A percentile compares a stretch with the other conserved stretches of the same genome.
Evolutionary conservation across 2,329 filamentous ascomycete species (phyloP).

Genomic region (Botrytis pseudocinerea): DNA sequence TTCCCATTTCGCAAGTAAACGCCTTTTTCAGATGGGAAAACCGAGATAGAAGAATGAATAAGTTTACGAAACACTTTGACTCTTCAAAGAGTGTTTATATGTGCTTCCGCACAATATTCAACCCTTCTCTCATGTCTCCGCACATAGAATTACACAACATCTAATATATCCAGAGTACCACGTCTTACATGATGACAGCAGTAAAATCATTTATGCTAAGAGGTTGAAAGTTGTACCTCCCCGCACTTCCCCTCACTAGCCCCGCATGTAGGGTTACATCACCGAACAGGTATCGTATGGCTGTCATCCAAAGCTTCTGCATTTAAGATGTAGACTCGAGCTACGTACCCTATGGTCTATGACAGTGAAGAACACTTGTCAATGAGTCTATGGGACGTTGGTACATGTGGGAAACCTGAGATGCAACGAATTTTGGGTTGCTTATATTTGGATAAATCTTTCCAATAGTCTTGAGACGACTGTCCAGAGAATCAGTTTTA

Average conservation of each 20-base stretch:
- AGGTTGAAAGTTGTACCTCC: not conserved
- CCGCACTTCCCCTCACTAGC: not conserved
- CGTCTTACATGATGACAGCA: not conserved
- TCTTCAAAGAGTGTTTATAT: not conserved
- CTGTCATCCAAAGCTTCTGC: too few species aligned
- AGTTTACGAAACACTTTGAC: rapidly evolving
- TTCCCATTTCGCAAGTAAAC: not conserved
- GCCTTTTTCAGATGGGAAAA: not conserved
- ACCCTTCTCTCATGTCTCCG: not conserved
- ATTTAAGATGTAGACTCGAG: not conserved
- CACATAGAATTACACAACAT: not conserved
- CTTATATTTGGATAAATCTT: not conserved
- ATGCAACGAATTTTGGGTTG: not conserved
- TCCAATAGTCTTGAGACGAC: not conserved
- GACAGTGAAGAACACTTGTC: not conserved
- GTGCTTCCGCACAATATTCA: not conserved
- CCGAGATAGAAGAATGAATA: not conserved
- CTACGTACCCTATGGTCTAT: rapidly evolving
- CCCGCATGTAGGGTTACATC: not conserved
- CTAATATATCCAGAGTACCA: not conserved
- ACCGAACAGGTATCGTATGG: not conserved
- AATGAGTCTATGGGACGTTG: not conserved
- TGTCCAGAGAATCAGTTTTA: rapidly evolving
- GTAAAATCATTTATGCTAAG: not conserved
- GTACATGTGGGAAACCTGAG: not conserved